A percentile compares a stretch with the other conserved stretches of the same genome.
These are phyloP conservation scores for Acacia melanoxylon DNA, from an alignment of 306 rosid genomes.

Conservation along the genomic window DNA sequence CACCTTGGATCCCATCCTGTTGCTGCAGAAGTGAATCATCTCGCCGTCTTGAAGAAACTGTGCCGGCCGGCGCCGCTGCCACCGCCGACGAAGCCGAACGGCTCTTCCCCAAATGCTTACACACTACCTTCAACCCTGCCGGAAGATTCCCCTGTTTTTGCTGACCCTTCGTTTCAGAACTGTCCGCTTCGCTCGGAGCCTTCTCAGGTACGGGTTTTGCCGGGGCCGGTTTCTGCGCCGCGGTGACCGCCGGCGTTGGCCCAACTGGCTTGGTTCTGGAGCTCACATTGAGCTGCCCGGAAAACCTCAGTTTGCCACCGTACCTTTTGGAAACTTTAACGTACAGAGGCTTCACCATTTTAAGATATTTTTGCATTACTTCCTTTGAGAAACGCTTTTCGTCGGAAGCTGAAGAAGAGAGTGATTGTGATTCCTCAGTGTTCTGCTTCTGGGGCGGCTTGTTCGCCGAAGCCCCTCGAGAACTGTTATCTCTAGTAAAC, in stretches of 20 bases:
- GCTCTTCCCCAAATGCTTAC: slow-evolving; percentile 93
- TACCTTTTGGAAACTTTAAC: slow-evolving; percentile 74
- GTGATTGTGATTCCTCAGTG: slow-evolving; percentile 43
- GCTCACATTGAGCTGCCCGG: slow-evolving; percentile 49
- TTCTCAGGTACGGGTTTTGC: slow-evolving; percentile 33
- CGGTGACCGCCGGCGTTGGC: background rate
- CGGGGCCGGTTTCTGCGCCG: slow-evolving; percentile 6
- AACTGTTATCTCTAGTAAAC: slow-evolving; percentile 78
- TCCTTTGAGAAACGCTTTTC: slow-evolving; percentile 88
- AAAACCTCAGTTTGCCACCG: slow-evolving; percentile 61
- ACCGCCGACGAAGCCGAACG: slow-evolving; percentile 92
- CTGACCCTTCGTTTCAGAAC: slow-evolving; percentile 39
- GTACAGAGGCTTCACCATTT: slow-evolving; percentile 87
- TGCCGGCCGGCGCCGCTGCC: slow-evolving; percentile 59
- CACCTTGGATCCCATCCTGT: slow-evolving; percentile 95
- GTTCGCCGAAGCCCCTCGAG: slow-evolving; percentile 43
- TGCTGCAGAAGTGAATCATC: slow-evolving; percentile 93
- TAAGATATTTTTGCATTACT: slow-evolving; percentile 76
- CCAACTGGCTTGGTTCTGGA: slow-evolving; percentile 16
- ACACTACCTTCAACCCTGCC: slow-evolving; percentile 73
- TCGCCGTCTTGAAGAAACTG: slow-evolving; percentile 52
- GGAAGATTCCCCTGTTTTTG: slow-evolving; percentile 60
- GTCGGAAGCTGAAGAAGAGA: slow-evolving; percentile 38
- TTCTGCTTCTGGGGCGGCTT: slow-evolving; percentile 38
- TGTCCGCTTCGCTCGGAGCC: slow-evolving; percentile 30